phyloP scores from a whole-genome alignment of 2,329 filamentous ascomycete species.

The Fusarium coicis region DNA sequence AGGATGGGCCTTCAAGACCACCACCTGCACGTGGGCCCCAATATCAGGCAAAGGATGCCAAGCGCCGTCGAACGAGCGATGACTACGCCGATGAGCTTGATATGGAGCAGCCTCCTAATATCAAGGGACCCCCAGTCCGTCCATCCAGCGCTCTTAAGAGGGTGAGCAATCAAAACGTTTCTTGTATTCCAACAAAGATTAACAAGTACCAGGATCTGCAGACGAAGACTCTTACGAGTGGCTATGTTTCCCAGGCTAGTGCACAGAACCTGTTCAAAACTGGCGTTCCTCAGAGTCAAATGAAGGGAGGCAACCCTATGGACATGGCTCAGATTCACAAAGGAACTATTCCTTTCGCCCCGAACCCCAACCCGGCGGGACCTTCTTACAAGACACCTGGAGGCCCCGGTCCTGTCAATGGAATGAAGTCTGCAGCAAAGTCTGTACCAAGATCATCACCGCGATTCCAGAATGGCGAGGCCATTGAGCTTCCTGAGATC shows the following conservation, averaged over 20 bases:
- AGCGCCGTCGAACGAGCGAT: constrained; percentile 83
- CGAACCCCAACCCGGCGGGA: constrained; percentile 68
- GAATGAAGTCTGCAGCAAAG: constrained; percentile 68
- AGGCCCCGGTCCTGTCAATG: constrained; percentile 57
- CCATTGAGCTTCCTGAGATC: constrained; percentile 93
- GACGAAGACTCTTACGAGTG: constrained; percentile 68
- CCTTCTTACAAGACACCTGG: constrained; percentile 76
- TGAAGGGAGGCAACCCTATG: constrained; percentile 73
- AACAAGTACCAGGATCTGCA: constrained; percentile 64
- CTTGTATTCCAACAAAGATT: constrained; percentile 40
- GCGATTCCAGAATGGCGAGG: constrained; percentile 87
- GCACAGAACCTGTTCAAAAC: constrained; percentile 72
- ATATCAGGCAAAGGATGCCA: constrained; percentile 77
- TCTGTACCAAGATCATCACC: constrained; percentile 77
- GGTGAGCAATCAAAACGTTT: constrained; percentile 58
- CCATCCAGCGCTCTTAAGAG: constrained; percentile 78
- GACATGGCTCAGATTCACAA: constrained; percentile 91
- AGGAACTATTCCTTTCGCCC: constrained; percentile 88
- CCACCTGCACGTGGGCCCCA: constrained; percentile 63
- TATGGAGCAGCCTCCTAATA: constrained; percentile 65
- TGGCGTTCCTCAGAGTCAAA: constrained; percentile 73
- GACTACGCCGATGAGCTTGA: constrained; percentile 73
- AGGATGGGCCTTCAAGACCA: constrained; percentile 60
- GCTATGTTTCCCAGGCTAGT: constrained; percentile 68
- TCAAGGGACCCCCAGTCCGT: constrained; percentile 87